These are phyloP conservation scores for Sungouiozyma ichnusensis DNA, from an alignment of 805 yeast species.

Conservation along the genomic window DNA sequence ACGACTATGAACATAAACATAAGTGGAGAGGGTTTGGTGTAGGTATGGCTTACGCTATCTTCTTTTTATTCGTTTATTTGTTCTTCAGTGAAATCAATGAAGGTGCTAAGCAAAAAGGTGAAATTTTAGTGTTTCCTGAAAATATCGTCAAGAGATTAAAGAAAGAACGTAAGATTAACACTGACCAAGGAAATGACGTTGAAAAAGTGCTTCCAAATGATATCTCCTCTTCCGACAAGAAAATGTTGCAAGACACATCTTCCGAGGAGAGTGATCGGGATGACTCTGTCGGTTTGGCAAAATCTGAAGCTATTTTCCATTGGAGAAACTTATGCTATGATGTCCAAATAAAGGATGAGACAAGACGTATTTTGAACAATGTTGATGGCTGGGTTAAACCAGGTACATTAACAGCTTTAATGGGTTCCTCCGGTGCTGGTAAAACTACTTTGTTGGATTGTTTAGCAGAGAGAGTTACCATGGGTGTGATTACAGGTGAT, in stretches of 20 bases:
- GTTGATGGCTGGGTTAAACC: conserved; percentile 82
- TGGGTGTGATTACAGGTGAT: conserved; percentile 63
- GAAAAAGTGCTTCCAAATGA: conserved; percentile 13
- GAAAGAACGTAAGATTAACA: conserved; percentile 28
- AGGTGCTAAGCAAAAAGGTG: conserved; percentile 64
- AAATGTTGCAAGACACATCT: conserved; percentile 16
- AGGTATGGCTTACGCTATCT: conserved; percentile 41
- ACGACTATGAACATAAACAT: conserved; percentile 35
- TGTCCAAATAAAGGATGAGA: conserved; percentile 50
- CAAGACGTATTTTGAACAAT: conserved; percentile 48
- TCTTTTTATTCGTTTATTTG: conserved; percentile 47
- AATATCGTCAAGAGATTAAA: conserved; percentile 37
- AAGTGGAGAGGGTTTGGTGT: conserved; percentile 63
- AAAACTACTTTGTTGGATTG: conserved; percentile 65
- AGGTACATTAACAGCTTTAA: conserved; percentile 67
- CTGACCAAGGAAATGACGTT: conserved; percentile 15
- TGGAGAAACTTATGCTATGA: conserved; percentile 72
- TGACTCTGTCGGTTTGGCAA: conserved; percentile 17
- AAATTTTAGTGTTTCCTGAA: conserved; percentile 49
- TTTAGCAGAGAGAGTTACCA: conserved; percentile 57
- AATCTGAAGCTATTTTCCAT: conserved; percentile 48
- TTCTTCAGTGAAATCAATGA: conserved; percentile 45
- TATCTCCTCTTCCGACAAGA: conserved; percentile 14
- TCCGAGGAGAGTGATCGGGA: conserved; percentile 7
- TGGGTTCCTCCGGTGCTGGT: conserved; percentile 79